phyloP scores from a whole-genome alignment of 768 basidiomycete species.

The Porpolomopsis calyptriformis region DNA sequence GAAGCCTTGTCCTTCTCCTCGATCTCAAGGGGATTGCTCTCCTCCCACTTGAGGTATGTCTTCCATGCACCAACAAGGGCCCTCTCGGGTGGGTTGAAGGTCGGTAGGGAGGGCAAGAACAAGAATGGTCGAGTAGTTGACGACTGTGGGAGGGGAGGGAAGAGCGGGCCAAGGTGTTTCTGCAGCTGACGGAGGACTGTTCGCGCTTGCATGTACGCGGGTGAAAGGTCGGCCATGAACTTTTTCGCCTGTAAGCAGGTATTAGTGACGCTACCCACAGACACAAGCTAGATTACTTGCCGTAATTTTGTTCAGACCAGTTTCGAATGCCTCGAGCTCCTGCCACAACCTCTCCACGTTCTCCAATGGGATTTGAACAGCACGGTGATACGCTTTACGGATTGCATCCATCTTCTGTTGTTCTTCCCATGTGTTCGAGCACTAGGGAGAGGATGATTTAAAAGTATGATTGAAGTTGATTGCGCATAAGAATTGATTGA shows the following conservation, averaged over 20 bases:
- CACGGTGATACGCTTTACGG: conserved; percentile 86
- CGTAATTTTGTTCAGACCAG: conserved; percentile 77
- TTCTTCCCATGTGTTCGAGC: conserved; percentile 85
- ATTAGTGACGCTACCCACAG: neutral
- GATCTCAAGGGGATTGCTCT: conserved; percentile 85
- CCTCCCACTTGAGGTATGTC: conserved; percentile 89
- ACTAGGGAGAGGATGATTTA: conserved; percentile 24
- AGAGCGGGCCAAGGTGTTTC: conserved; percentile 56
- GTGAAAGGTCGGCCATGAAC: conserved; percentile 86
- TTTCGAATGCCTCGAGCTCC: conserved; percentile 89
- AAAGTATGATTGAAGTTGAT: too few relatives aligned
- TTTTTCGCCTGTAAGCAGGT: conserved; percentile 56
- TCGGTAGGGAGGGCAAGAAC: conserved; percentile 60
- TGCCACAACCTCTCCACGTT: conserved; percentile 91
- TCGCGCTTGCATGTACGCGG: conserved; percentile 91
- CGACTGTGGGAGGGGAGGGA: conserved; percentile 23
- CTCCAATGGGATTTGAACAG: conserved; percentile 88
- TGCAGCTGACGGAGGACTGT: conserved; percentile 75
- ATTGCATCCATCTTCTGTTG: conserved; percentile 92
- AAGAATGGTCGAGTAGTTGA: conserved; percentile 37
- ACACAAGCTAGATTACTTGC: neutral
- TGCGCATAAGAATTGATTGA: neutral
- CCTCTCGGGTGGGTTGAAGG: conserved; percentile 62
- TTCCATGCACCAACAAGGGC: conserved; percentile 81
- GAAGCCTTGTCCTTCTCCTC: conserved; percentile 69